Conservation (phyloP, 257 asterid genomes). For the Solanum stenotomum region DNA sequence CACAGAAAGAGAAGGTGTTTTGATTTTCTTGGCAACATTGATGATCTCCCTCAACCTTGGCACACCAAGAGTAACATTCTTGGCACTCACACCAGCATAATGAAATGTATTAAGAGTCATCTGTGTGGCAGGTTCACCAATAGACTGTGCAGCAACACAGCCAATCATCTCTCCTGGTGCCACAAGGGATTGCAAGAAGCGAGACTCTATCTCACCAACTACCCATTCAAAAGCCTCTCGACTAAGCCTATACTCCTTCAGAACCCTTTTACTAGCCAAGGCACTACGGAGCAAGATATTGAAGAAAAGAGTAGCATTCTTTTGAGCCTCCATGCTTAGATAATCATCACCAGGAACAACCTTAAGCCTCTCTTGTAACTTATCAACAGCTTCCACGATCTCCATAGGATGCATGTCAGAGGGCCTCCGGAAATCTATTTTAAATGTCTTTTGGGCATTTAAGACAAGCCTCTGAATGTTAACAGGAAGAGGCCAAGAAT, state of each 20-base stretch:
- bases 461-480: slow-evolving; percentile 80
- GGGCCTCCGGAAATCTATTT: slow-evolving; percentile 86
- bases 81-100: slow-evolving; percentile 99
- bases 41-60: slow-evolving; percentile 99
- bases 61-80: slow-evolving; percentile 97
- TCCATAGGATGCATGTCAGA: slow-evolving; percentile 99
- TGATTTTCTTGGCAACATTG: slow-evolving; percentile 93
- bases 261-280: slow-evolving; percentile 90
- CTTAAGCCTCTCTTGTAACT: slow-evolving; percentile 91
- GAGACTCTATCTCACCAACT: slow-evolving; percentile 94
- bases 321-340: slow-evolving; percentile 95
- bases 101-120: slow-evolving; percentile 98
- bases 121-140: slow-evolving; percentile 99
- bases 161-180: slow-evolving; percentile 99
- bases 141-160: slow-evolving; percentile 98
- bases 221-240: slow-evolving; percentile 99
- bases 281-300: slow-evolving; percentile 93
- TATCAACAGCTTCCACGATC: slow-evolving; percentile 97
- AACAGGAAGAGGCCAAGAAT: slow-evolving; percentile 91
- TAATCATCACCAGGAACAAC: slow-evolving; percentile 99
- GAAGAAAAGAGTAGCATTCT: slow-evolving; percentile 96
- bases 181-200: slow-evolving; percentile 94
- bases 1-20: slow-evolving; percentile 96
- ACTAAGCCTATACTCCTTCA: slow-evolving; percentile 87
- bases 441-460: slow-evolving; percentile 93